Base-by-base conservation (phyloP, 2,329 filamentous ascomycete species). In the Cercospora sojina region DNA sequence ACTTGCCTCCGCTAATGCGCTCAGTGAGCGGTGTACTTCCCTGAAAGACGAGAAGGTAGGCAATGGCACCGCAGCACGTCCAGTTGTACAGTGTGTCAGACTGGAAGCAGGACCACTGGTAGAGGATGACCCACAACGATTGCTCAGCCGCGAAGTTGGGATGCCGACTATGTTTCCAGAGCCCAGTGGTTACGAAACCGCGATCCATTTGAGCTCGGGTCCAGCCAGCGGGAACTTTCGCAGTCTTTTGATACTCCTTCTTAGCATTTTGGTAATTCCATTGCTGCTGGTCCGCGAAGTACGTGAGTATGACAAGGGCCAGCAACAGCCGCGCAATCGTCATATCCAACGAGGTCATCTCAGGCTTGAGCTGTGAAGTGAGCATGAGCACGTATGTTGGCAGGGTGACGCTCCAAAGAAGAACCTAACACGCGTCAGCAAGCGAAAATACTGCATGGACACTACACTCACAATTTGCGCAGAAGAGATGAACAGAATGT, bases 91-190 rank as follows among this genome's bases (percentile, higher is more conserved):
- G 82, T 1, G 84, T 87, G 64, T 88, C 85, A 32, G 89, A 91
- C 63, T 88, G 86, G 76, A 87, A 90, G 79, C 91, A 94, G 71
- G 86, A 88, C 95, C 94, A 99, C 74, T 92, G 87, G 79, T 98
- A 98, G 61, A 98, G 80, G 8, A 88, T 82, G 62, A 96, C 84
- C 95, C 95, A 99, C 73, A 98, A 88, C 31, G 88, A 83, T 80
- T 98, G 95, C 80, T 99, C 95, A 5, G 91, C 92, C 5, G 91
- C 88, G 76, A 98, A 99, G 79, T 99, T 99, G 57, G 95, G 95
- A 78, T 99, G 96, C 55, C 95, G 87, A 72, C 90, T 94, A 82
- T 89, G 93, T 0, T 88, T 90, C 90, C 91, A 99, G 7, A 99
- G 83, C 0, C 95, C 95, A 4, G 85, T 87, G 8, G 91, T 90